Evolutionary conservation across 1,284 basidiomycete genomes (phyloP), one percentile per base, ranked within the genome.

Genomic region (Cerrena zonata): DNA sequence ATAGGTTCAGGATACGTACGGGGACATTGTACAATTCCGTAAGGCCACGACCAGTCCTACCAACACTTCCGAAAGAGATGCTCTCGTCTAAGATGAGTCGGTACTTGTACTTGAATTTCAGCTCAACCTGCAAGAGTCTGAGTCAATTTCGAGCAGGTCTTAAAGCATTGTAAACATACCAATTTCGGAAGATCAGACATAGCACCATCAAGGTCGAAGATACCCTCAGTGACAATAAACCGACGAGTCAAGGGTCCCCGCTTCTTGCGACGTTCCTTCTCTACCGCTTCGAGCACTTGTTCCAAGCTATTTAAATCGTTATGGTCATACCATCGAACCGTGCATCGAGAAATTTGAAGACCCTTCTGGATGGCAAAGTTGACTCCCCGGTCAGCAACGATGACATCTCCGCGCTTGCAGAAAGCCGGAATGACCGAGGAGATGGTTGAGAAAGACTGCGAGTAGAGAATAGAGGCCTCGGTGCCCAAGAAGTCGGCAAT

Each of bases 311-410:
- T 82, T 65, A 94, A 78, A 66, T 97, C 91, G 63, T 96, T 95
- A 69, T 99, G 95, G 58, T 97, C 93, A 67, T 86, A 99, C 93
- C 93, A 99, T 41, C 89, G 82, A 45, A 98, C 82, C 1, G 89
- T 94, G 19, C 88, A 93, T 46, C 96, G 88, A 27, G 90, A 93
- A 56, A 98, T 92, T 68, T 97, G 90, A 26, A 99, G 84, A n/a
- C 94, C 96, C 68, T 95, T 96, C 69, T 98, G 94, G 55, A 98
- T 92, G 21, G 92, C 85, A 69, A 98, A 94, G 70, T 91, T 96
- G 61, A 95, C 87, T 38, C 87, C 85, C 25, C 92, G 84, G 68
- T 99, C 96, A 2, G 93, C 94, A n/a, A 99, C 90, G 63, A 99
- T 95, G 61, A 98, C 86, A 63, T 99, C 96, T 2, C 94, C 94